These are phyloP conservation scores for Neoconidiobolus thromboides DNA, from an alignment of 371 early-diverging fungal species.

Conservation along the genomic window DNA sequence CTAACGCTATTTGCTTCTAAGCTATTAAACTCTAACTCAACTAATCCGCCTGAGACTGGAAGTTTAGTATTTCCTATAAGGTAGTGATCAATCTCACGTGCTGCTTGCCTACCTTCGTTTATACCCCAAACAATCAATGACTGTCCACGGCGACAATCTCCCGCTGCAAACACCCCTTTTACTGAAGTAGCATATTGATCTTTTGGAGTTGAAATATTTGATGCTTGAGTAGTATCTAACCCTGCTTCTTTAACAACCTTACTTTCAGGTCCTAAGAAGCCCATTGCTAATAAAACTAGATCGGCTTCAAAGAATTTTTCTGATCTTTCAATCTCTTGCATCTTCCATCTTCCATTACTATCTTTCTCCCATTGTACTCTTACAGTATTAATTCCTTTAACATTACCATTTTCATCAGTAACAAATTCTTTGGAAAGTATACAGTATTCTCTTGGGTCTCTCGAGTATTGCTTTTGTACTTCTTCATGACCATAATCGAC, in stretches of 20 bases:
- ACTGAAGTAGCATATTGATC: conserved; percentile 58
- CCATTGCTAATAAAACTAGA: conserved; percentile 84
- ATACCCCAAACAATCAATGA: conserved; percentile 92
- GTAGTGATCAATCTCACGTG: conserved; percentile 73
- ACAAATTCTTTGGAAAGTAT: conserved; percentile 86
- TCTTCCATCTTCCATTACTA: conserved; percentile 61
- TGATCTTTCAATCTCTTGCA: conserved; percentile 67
- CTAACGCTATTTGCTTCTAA: no score
- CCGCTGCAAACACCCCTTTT: conserved; percentile 78
- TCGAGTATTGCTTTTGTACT: conserved; percentile 63
- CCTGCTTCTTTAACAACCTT: conserved; percentile 41
- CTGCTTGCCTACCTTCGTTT: conserved; percentile 90
- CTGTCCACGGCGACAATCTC: conserved; percentile 93
- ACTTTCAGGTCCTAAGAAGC: conserved; percentile 90
- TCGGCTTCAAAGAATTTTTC: conserved; percentile 75
- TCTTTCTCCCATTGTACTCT: conserved; percentile 86
- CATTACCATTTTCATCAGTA: conserved; percentile 54
- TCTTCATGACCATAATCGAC: conserved; percentile 94
- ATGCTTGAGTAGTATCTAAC: conserved; percentile 25
- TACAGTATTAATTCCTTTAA: conserved; percentile 83
- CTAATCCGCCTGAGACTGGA: conserved; percentile 46
- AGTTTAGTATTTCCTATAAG: conserved; percentile 42
- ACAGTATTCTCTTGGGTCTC: conserved; percentile 87
- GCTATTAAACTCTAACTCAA: neutral
- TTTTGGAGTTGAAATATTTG: conserved; percentile 63